These are phyloP conservation scores for Eutypa lata DNA, from an alignment of 2,329 filamentous ascomycete species.

Conservation along the genomic window DNA sequence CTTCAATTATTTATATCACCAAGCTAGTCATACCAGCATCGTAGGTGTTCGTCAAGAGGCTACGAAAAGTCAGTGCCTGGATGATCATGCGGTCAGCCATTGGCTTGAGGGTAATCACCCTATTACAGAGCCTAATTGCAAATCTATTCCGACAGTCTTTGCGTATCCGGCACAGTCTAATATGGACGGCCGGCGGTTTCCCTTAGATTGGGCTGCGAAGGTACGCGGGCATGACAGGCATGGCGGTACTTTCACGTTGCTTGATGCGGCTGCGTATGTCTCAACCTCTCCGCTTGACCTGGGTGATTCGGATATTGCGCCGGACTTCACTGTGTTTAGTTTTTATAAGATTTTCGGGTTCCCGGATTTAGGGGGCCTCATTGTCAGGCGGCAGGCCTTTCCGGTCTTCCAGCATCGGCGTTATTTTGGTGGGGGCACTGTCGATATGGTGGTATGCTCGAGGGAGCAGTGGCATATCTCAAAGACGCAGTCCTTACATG, in stretches of 20 bases:
- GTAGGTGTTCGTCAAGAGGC: constrained; percentile 78
- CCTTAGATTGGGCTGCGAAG: constrained; percentile 62
- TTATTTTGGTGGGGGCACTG: constrained; percentile 94
- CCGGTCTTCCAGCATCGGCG: constrained; percentile 61
- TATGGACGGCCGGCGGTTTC: constrained; percentile 77
- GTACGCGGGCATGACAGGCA: constrained; percentile 36
- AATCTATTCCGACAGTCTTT: constrained; percentile 48
- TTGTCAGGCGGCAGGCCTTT: constrained; percentile 71
- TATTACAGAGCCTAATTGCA: constrained; percentile 22
- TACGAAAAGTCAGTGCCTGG: constrained; percentile 60
- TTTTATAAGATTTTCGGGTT: constrained; percentile 99
- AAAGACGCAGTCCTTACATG: constrained; percentile 71
- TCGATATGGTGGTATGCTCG: constrained; percentile 80
- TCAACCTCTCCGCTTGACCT: constrained; percentile 77
- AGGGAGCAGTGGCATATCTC: constrained; percentile 79
- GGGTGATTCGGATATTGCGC: constrained; percentile 54
- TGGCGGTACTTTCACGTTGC: constrained; percentile 59
- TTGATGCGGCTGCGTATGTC: constrained; percentile 81
- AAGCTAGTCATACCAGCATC: constrained; percentile 81
- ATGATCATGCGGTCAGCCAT: constrained; percentile 57
- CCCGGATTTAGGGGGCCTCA: constrained; percentile 81
- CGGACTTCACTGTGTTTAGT: constrained; percentile 85
- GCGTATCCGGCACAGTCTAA: constrained; percentile 92
- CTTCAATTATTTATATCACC: constrained; percentile 80
- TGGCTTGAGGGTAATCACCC: constrained; percentile 54